Percentiles rank a stretch among this genome's conserved stretches.
phyloP scores from a whole-genome alignment of 2,329 filamentous ascomycete species.

The Monosporascus ibericus region DNA sequence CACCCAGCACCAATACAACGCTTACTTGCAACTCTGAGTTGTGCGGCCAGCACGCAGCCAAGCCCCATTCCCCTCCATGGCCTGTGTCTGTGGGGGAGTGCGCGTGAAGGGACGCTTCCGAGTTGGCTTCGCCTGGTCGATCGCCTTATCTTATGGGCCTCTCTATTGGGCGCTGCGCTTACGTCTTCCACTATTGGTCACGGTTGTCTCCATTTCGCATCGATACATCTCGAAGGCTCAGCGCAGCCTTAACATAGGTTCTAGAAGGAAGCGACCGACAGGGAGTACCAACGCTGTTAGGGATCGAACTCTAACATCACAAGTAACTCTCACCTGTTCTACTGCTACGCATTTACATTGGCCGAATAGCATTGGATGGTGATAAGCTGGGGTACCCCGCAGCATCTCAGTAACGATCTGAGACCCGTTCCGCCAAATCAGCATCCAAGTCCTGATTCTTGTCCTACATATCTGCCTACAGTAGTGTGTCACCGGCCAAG shows the following conservation, averaged over 20 bases:
- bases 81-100: too few relatives aligned
- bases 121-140: too few relatives aligned
- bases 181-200: too few relatives aligned
- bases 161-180: too few relatives aligned
- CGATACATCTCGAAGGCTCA: background rate
- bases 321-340: too few relatives aligned
- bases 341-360: background rate
- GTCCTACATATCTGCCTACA: background rate
- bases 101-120: too few relatives aligned
- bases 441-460: slow-evolving; percentile 7
- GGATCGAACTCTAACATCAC: too few relatives aligned
- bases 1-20: background rate
- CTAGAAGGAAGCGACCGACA: too few relatives aligned
- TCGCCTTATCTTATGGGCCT: too few relatives aligned
- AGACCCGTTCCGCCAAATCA: slow-evolving; percentile 15
- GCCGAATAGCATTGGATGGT: background rate
- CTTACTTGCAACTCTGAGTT: background rate
- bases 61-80: too few relatives aligned
- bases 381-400: slow-evolving; percentile 1
- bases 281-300: too few relatives aligned
- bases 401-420: slow-evolving; percentile 12
- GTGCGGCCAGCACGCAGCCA: background rate
- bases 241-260: background rate
- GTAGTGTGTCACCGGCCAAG: background rate
- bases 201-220: too few relatives aligned